A percentile compares a stretch with the other conserved stretches of the same genome.
phyloP scores from a whole-genome alignment of 1,284 basidiomycete genomes.

The Chalciporus sp. region DNA sequence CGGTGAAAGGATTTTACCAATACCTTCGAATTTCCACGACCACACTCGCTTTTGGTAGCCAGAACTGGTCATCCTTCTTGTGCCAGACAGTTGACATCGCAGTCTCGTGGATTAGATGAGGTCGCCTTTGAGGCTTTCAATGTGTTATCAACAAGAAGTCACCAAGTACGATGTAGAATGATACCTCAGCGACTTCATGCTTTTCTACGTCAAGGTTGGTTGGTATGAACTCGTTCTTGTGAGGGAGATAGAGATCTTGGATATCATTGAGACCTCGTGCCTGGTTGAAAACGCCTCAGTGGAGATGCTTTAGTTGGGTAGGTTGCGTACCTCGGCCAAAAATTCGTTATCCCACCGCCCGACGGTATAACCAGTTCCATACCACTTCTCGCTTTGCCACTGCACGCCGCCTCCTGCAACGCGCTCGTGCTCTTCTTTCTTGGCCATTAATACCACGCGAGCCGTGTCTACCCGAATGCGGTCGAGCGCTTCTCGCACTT shows the following conservation, averaged over 20 bases:
- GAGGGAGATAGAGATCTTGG: constrained; percentile 76
- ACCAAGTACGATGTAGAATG: background rate
- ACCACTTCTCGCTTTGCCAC: constrained; percentile 83
- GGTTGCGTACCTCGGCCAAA: constrained; percentile 54
- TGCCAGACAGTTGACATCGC: constrained; percentile 82
- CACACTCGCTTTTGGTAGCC: constrained; percentile 87
- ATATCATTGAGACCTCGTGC: constrained; percentile 65
- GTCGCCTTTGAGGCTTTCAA: constrained; percentile 68
- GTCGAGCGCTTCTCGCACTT: constrained; percentile 68
- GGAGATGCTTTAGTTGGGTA: background rate
- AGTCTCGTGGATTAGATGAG: constrained; percentile 76
- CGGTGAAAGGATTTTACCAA: constrained; percentile 6
- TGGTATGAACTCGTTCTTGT: constrained; percentile 89
- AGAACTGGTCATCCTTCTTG: constrained; percentile 96
- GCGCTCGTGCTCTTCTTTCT: constrained; percentile 65
- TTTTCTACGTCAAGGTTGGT: constrained; percentile 84
- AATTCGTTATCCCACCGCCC: constrained; percentile 70
- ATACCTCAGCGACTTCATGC: constrained; percentile 62
- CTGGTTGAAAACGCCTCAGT: constrained; percentile 38
- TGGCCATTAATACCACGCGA: constrained; percentile 80
- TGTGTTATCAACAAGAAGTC: constrained; percentile 1
- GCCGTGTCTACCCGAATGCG: constrained; percentile 44
- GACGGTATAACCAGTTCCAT: constrained; percentile 82
- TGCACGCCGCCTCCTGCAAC: constrained; percentile 46
- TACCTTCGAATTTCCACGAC: constrained; percentile 74